Evolutionary conservation across 331 rosid genomes (phyloP), one percentile per base, ranked within the genome.

Genomic region (Dryas integrifolia): DNA sequence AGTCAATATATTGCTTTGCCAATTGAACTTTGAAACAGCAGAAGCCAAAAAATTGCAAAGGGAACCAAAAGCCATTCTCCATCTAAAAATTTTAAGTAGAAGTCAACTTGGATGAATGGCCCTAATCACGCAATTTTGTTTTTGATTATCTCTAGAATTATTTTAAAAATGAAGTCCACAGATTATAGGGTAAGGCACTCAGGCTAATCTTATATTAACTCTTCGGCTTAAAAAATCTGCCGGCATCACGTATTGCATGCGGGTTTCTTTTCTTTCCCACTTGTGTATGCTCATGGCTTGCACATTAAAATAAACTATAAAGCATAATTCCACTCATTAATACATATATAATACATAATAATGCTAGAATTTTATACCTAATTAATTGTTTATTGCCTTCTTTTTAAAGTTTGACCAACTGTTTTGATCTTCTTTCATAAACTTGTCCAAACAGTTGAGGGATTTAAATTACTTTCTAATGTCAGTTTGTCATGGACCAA

Each of bases 141-240:
- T 10, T 39, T 56, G 3, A 41, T 61, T 15, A 13, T 12, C 44
- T 70, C 55, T 44, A 43, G 5, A 13, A 26, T 43, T 43, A 53
- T 44, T 21, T 70, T 18, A 11, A 59, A 14, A 6, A 59, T 18
- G 35, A 2, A 57, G 9, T 10, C 38, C 8, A 9, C n/a, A 10
- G 4, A 56, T 56, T 56, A 15, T 51, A n/a, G 15, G 51, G 14
- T 8, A 14, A 56, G 7, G 21, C 35, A 30, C 35, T 30, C 39
- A 56, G 3, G 21, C 16, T 56, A 13, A 55, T 55, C 24, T 55
- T 9, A 55, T 18, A 18, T 9, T 55, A 21, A 21, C 52, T 51
- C 55, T 60, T 45, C 21, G 30, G 43, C 78, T 58, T n/a, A 49
- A 67, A n/a, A 57, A 49, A 65, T 69, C 50, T 45, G 70, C 72